Conservation (phyloP, 2,329 filamentous ascomycete species). For the Coniella vitis region DNA sequence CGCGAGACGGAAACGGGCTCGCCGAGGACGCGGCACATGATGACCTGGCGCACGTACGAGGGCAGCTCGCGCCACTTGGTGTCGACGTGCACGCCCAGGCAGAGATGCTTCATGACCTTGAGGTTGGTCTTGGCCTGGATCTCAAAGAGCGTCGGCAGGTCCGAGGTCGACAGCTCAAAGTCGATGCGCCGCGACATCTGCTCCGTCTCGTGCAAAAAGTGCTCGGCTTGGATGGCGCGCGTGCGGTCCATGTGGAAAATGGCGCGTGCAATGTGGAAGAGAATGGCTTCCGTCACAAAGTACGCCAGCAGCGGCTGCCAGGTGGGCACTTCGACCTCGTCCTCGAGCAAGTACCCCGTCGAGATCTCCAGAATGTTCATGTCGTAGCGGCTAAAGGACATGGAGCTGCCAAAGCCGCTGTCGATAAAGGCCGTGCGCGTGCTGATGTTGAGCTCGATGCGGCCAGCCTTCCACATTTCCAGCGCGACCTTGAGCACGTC, state of each 20-base stretch:
- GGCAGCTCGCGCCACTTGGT: conserved; percentile 26
- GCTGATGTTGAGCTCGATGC: conserved; percentile 20
- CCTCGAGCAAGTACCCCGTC: conserved; percentile 22
- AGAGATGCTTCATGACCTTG: conserved; percentile 28
- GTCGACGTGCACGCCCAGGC: conserved; percentile 26
- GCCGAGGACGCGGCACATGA: conserved; percentile 26
- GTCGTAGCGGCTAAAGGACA: conserved; percentile 22
- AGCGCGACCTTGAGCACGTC: conserved; percentile 19
- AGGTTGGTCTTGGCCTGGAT: conserved; percentile 25
- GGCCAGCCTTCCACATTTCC: conserved; percentile 21
- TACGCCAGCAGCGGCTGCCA: conserved; percentile 22
- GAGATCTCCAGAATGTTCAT: conserved; percentile 20
- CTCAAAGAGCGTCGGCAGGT: conserved; percentile 20
- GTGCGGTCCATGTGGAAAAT: conserved; percentile 22
- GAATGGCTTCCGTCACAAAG: conserved; percentile 25
- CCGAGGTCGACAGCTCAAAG: conserved; percentile 26
- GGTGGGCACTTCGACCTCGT: conserved; percentile 20
- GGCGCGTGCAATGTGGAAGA: conserved; percentile 28
- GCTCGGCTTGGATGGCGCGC: conserved; percentile 27
- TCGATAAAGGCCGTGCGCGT: conserved; percentile 22
- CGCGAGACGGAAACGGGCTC: conserved; percentile 18
- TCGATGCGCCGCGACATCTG: conserved; percentile 25
- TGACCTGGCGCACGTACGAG: conserved; percentile 23
- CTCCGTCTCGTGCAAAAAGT: conserved; percentile 24
- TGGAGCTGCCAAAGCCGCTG: conserved; percentile 20